These are phyloP conservation scores for Carpinus viminea DNA, from an alignment of 306 rosid species.

Conservation along the genomic window DNA sequence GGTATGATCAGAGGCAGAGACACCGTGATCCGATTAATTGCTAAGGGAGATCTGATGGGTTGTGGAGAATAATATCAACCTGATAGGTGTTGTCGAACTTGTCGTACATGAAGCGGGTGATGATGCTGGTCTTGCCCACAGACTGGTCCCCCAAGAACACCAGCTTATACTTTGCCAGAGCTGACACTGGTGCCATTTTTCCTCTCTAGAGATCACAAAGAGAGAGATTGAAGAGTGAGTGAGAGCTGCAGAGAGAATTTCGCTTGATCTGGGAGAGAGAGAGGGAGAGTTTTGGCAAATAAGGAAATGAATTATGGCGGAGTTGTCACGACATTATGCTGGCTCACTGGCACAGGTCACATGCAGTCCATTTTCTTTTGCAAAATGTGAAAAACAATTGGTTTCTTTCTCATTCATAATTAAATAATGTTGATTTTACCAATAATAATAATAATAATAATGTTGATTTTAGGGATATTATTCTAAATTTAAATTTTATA, in stretches of 20 bases:
- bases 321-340: not conserved
- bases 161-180: constrained; percentile 60
- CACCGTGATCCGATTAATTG: not conserved
- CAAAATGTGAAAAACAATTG: not conserved
- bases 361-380: not conserved
- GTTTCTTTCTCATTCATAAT: not conserved
- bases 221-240: not conserved
- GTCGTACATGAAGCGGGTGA: constrained; percentile 67
- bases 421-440: no score
- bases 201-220: not conserved
- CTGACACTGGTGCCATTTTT: constrained; percentile 62
- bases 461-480: no score
- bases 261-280: constrained; percentile 12
- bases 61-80: constrained; percentile 36
- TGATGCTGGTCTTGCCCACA: constrained; percentile 66
- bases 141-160: constrained; percentile 67
- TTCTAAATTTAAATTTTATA: no score
- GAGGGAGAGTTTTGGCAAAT: not conserved
- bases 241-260: constrained; percentile 2
- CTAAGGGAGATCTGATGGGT: constrained; percentile 35
- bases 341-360: not conserved
- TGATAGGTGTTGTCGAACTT: constrained; percentile 65
- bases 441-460: no score
- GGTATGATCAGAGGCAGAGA: not conserved
- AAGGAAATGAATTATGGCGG: not conserved